Evolutionary conservation across 805 yeast genomes (phyloP), one percentile per base, ranked within the genome.

Genomic region (Geotrichum ghanense): DNA sequence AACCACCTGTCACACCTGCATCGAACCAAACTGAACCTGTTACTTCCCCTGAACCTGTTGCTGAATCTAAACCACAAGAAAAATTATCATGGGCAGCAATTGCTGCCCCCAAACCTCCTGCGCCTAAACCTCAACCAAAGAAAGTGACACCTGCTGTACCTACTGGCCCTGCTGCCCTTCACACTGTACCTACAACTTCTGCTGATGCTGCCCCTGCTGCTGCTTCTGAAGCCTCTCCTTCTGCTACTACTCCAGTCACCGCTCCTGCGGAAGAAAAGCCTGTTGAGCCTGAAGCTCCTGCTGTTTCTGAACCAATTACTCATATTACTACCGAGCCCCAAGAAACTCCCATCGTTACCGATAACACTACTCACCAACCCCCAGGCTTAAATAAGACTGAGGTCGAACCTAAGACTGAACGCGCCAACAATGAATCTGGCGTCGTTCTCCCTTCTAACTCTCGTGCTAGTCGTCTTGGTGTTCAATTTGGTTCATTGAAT

Each of bases 31-130:
- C 51, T 6, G 48, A 47, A 5, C 46, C 48, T 21, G 53, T 45
- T 4, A 48, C 55, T 1, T 50, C 52, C 2, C 46, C 50, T 37
- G 47, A 47, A 16, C 49, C 55, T 41, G 59, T 60, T 24, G 59
- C 56, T 23, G 35, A 16, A 46, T 5, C 46, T 55, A 24, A 45
- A 41, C 25, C 42, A 5, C 7, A 39, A 39, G n/a, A 20, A 51
- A 61, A 68, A 53, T 68, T 70, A 57, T 71, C 86, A 3, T 81
- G 87, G 84, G 86, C 87, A 24, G 75, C 88, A 16, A 76, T 81
- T 55, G 80, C 81, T 45, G 66, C 76, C 47, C 80, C 86, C 41
- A 71, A 73, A 57, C 62, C 68, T 31, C 63, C 50, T 40, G 56
- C 48, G 42, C 46, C 22, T 27, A 56, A 56, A 57, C 63, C 52